A percentile compares a stretch with the other conserved stretches of the same genome.
Evolutionary conservation across 805 yeast species (phyloP).

Genomic region (Suhomyces sp.): DNA sequence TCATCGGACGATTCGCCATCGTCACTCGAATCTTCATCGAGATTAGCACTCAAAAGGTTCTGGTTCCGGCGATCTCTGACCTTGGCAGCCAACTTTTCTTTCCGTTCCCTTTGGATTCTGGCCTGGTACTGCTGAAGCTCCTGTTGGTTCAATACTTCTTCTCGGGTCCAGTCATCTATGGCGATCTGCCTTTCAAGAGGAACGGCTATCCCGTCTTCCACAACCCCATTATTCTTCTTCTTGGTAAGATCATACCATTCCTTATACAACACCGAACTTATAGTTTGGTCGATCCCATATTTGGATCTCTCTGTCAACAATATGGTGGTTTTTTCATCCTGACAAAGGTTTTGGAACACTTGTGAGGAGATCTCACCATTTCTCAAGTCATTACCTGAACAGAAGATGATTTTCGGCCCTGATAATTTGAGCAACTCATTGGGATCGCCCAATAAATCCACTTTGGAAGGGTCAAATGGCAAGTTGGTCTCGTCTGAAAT

Average conservation of each 20-base stretch:
- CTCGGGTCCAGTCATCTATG: conserved; percentile 41
- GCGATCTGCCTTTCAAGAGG: conserved; percentile 45
- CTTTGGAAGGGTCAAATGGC: conserved; percentile 74
- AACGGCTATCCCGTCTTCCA: conserved; percentile 63
- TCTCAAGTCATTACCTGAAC: conserved; percentile 64
- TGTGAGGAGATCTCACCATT: conserved; percentile 61
- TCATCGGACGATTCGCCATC: conserved; percentile 31
- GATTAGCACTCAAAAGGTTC: conserved; percentile 37
- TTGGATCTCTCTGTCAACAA: conserved; percentile 69
- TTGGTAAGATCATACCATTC: conserved; percentile 51
- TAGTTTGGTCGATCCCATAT: conserved; percentile 34
- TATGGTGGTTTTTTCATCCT: conserved; percentile 63
- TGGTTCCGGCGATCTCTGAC: conserved; percentile 41
- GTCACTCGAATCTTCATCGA: conserved; percentile 32
- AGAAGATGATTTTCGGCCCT: conserved; percentile 78
- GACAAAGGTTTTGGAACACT: conserved; percentile 54
- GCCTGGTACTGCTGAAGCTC: conserved; percentile 51
- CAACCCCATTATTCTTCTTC: conserved; percentile 30
- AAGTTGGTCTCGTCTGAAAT: conserved; percentile 49
- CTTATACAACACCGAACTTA: conserved; percentile 48
- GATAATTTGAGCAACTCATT: conserved; percentile 51
- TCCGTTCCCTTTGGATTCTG: conserved; percentile 45
- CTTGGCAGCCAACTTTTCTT: conserved; percentile 38
- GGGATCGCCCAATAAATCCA: conserved; percentile 54
- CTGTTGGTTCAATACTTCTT: conserved; percentile 48